phyloP scores from a whole-genome alignment of 768 basidiomycete species.

The Boletus eberwhitei region DNA sequence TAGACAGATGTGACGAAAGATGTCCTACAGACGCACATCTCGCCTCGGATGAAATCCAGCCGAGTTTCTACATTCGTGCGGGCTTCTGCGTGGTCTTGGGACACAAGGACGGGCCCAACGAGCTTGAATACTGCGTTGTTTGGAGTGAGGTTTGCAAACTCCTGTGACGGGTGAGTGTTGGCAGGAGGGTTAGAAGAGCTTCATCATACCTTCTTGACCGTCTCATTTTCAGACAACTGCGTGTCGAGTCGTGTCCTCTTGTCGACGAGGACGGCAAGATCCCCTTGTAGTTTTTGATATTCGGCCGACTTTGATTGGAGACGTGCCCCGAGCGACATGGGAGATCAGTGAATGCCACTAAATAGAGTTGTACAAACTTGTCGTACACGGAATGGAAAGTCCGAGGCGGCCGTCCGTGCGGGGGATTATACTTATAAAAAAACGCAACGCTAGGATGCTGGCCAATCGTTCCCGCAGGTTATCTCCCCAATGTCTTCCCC shows the following conservation, averaged over 20 bases:
- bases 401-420: slow-evolving; percentile 10
- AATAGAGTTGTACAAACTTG: neutral
- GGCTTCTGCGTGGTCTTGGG: slow-evolving; percentile 86
- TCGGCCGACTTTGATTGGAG: slow-evolving; percentile 69
- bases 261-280: slow-evolving; percentile 71
- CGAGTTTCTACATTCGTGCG: slow-evolving; percentile 86
- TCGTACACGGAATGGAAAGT: slow-evolving; percentile 2
- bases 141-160: slow-evolving; percentile 71
- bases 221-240: slow-evolving; percentile 87
- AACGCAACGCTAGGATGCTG: neutral
- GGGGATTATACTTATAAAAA: neutral
- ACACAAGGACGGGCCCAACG: slow-evolving; percentile 85
- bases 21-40: slow-evolving; percentile 59
- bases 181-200: neutral
- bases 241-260: slow-evolving; percentile 85
- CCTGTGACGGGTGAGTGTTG: slow-evolving; percentile 44
- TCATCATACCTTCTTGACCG: slow-evolving; percentile 74
- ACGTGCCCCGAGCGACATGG: slow-evolving; percentile 54
- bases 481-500: slow-evolving; percentile 24
- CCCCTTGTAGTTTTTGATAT: slow-evolving; percentile 78
- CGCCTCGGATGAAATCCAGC: slow-evolving; percentile 80
- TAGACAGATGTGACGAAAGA: neutral
- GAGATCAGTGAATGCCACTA: slow-evolving; percentile 9
- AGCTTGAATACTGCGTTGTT: slow-evolving; percentile 87
- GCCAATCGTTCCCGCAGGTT: neutral